Base-by-base conservation (phyloP, 306 rosid species). In the Malus asiatica region DNA sequence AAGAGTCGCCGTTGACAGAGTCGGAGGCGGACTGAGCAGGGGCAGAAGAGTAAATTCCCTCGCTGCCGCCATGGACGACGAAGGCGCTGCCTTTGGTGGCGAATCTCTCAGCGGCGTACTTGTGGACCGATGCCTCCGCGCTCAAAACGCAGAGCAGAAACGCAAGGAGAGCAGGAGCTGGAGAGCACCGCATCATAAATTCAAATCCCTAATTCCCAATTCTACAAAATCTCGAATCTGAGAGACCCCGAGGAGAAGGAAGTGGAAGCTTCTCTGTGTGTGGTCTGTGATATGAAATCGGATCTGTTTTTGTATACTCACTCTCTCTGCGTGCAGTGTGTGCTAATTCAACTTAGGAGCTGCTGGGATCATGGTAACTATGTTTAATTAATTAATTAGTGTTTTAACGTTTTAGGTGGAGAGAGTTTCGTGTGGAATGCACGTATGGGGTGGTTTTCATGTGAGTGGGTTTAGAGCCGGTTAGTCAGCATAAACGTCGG, bases 21-120 rank as follows among this genome's bases (percentile, higher is more conserved):
- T 65, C 20, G 72, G 82, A 79, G 3, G 79, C 78, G 72, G 73
- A 80, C 42, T 27, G 80, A 76, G 68, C 70, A 30, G 84, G 77
- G 76, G 67, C 4, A 53, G 97, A 89, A 29, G 90, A 87, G 96
- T 91, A 91, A 84, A 96, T 90, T 70, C 99, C 99, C 83, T 96
- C 99, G 70, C 99, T 96, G 19, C 99, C 99, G 6, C 96, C 99
- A 60, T 96, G 97, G 29, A 96, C 88, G 3, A 90, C 98, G 74
- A 87, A 96, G 81, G 99, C 96, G 79, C 89, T 93, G 25, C 99
- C 99, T 84, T 87, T 96, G 72, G 77, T 63, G 3, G 75, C 76
- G 81, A 96, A 92, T 74, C 74, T 84, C 61, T 88, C 97, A 0
- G 48, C 81, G 69, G 80, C 77, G 84, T 96, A 96, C 32, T 88